A percentile compares a stretch with the other conserved stretches of the same genome.
These are phyloP conservation scores for Gillenia trifoliata DNA, from an alignment of 306 rosid species.

Conservation along the genomic window DNA sequence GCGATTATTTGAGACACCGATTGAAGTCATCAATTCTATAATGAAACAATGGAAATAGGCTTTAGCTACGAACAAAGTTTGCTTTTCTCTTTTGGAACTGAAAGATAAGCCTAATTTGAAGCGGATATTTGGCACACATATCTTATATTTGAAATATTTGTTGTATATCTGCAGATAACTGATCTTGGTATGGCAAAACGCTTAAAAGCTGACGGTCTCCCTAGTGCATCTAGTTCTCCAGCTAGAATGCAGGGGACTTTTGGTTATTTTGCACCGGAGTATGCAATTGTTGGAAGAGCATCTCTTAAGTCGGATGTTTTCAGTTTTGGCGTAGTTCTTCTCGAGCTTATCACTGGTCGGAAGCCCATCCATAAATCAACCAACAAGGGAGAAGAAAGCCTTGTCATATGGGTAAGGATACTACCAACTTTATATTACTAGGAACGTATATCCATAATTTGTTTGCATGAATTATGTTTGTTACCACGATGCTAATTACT, in stretches of 20 bases:
- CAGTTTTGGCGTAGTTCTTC: constrained; percentile 98
- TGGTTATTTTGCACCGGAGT: constrained; percentile 99
- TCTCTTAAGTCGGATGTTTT: constrained; percentile 91
- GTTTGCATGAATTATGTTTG: neutral
- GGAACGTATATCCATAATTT: neutral
- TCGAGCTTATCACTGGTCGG: constrained; percentile 90
- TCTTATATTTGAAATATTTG: constrained; percentile 5
- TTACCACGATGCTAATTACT: neutral
- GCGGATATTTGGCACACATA: neutral
- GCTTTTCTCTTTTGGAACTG: neutral
- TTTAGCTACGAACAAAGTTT: constrained; percentile 5
- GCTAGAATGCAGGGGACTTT: constrained; percentile 96
- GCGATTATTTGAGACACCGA: constrained; percentile 17
- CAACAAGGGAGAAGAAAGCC: constrained; percentile 85
- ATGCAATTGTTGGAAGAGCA: constrained; percentile 82
- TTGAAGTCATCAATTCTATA: neutral
- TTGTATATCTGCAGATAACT: constrained; percentile 58
- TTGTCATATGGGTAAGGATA: constrained; percentile 78
- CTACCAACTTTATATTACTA: constrained; percentile 3
- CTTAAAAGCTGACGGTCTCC: constrained; percentile 58
- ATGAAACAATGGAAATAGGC: constrained; percentile 1
- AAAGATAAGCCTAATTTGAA: neutral
- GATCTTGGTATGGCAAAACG: constrained; percentile 96
- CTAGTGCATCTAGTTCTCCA: constrained; percentile 81
- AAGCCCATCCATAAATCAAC: constrained; percentile 66